A percentile compares a stretch with the other conserved stretches of the same genome.
These are phyloP conservation scores for Cercophora sp. DNA, from an alignment of 495 filamentous ascomycete species.

Conservation along the genomic window DNA sequence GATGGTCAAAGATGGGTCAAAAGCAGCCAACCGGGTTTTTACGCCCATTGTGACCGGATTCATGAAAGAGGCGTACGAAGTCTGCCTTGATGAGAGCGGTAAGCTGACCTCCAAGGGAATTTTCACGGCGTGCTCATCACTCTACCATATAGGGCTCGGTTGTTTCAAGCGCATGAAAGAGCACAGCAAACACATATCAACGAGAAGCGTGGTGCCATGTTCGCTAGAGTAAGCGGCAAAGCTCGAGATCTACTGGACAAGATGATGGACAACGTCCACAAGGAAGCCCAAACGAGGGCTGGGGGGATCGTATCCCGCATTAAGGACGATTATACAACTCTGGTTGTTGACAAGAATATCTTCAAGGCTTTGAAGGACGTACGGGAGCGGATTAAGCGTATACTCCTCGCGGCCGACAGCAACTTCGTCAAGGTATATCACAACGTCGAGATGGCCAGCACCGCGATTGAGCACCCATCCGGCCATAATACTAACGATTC, in stretches of 20 bases:
- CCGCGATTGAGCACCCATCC: too few species aligned
- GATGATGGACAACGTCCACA: constrained; percentile 23
- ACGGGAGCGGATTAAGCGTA: background rate
- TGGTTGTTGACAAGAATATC: constrained; percentile 25
- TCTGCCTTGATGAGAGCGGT: constrained; percentile 44
- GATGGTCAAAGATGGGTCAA: background rate
- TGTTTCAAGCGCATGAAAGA: constrained; percentile 48
- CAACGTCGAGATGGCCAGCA: background rate
- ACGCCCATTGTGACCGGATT: background rate
- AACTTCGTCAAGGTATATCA: background rate
- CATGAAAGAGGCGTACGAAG: constrained; percentile 27
- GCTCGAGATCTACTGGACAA: constrained; percentile 30
- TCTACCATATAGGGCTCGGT: constrained; percentile 32
- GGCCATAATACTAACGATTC: too few species aligned
- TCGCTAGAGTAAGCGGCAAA: constrained; percentile 33
- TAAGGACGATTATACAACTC: constrained; percentile 6
- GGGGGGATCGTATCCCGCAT: background rate
- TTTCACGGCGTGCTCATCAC: background rate
- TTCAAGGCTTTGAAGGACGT: constrained; percentile 8
- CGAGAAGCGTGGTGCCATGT: constrained; percentile 39
- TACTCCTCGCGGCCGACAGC: constrained; percentile 9
- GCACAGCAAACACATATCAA: constrained; percentile 39
- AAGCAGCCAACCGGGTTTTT: background rate
- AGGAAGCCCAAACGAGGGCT: background rate
- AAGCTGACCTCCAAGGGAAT: too few species aligned